Evolutionary conservation across 495 filamentous ascomycete species (phyloP), one percentile per base, ranked within the genome.

Genomic region (Neurospora tetrasperma): DNA sequence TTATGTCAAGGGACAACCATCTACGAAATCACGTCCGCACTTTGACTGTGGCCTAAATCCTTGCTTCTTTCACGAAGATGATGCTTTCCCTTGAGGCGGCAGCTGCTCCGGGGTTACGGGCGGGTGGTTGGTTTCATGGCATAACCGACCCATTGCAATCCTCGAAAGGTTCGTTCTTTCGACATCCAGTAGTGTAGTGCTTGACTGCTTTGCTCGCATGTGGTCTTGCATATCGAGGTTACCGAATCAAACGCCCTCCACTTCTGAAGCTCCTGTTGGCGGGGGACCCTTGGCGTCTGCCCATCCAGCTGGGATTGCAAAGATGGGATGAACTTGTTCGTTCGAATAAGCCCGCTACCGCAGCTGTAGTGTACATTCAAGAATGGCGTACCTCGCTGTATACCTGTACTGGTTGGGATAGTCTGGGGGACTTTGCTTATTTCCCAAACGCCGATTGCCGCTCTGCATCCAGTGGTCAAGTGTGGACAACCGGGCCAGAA

Each of bases 201-300:
- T 14, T 59, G 7, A 31, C 3, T 18, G 14, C 23, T 12, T 12
- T 5, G 27, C 54, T 66, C 54, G 27, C 54, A 14, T 66, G 27
- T 35, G 27, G 54, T 66, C 54, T 66, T 66, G 27, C 54, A 35
- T 66, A 66, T 66, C 54, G 54, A 66, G 54, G 54, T 66, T 66
- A 66, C 27, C 54, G 14, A 62, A 23, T 8, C 46, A 23, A 59
- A 14, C 48, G 44, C 44, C 48, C 20, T 27, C 20, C 48, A 59
- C 20, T 11, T 59, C 20, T 27, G 10, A 59, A 23, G 48, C 20
- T 59, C 10, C 20, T 59, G 27, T 70, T 43, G 20, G 54, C 71
- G 73, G 73, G 59, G 73, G 59, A 69, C 73, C 70, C 76, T 76
- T 78, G 73, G 75, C 75, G 59, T 70, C 48, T 72, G 74, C 27